Base-by-base conservation (phyloP, 2,329 filamentous ascomycete genomes). In the Sphaerulina musiva region DNA sequence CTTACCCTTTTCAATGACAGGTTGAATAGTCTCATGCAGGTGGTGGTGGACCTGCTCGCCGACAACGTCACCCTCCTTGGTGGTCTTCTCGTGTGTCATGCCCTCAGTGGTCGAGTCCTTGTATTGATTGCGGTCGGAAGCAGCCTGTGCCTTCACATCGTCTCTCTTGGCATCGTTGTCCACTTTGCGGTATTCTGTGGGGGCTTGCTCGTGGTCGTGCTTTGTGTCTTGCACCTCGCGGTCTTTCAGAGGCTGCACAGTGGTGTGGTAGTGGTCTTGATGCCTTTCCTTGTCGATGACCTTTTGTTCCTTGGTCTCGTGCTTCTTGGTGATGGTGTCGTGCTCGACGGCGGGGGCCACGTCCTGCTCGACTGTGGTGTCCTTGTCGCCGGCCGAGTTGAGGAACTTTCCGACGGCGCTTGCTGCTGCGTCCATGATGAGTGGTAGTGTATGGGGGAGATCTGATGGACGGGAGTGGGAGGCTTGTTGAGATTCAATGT, bases 191-290 rank as follows among this genome's bases (percentile, higher is more conserved):
- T 63, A 56, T 17, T 63, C 50, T 8, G 56, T 63, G 3, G 54
- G 40, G 11, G 55, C 55, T n/a, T 59, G 36, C 52, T 59, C 57
- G 41, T 57, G 49, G 32, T 58, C 47, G 36, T 64, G 58, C 48
- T 64, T 54, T 5, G 53, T 56, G 2, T 55, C 52, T 7, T 54
- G 31, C 5, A 63, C 57, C 38, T 66, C 62, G 4, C 42, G 32
- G 42, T 63, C 60, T 39, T 60, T 38, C 5, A 64, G 47, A 2
- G 63, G 62, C 53, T 66, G 63, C 3, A 66, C 53, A 6, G 63
- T 64, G 40, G 62, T 64, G 56, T 66, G 63, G 58, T 66, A 66
- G 54, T 64, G 63, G 38, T 65, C 55, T 46, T 62, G 51, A 51
- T 64, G 62, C 41, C 45, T 54, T 38, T 63, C 62, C 12, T 51